Percentiles rank a stretch among this genome's conserved stretches.
These are phyloP conservation scores for Arthrocladium fulminans DNA, from an alignment of 2,329 filamentous ascomycete genomes.

Conservation along the genomic window DNA sequence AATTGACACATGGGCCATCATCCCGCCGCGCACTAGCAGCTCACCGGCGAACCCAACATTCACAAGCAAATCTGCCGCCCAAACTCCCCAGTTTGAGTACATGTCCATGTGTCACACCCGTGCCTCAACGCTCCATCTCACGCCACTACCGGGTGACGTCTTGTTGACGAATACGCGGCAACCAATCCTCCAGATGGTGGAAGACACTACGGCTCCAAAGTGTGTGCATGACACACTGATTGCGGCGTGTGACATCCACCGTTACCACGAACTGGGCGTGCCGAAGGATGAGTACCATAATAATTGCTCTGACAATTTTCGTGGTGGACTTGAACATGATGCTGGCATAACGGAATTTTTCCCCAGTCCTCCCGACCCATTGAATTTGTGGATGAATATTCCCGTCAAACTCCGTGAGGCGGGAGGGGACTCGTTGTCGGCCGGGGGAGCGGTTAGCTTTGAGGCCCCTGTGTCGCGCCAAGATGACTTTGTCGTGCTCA, in stretches of 20 bases:
- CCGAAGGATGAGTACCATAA: constrained; percentile 28
- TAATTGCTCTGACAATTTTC: constrained; percentile 35
- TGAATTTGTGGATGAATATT: constrained; percentile 41
- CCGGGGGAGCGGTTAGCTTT: constrained; percentile 27
- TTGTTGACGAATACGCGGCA: constrained; percentile 31
- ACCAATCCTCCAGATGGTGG: constrained; percentile 30
- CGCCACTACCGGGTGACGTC: constrained; percentile 26
- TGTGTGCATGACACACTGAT: constrained; percentile 34
- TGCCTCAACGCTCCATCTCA: constrained; percentile 26
- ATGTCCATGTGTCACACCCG: constrained; percentile 35
- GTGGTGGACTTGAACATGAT: constrained; percentile 25
- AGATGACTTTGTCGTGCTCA: constrained; percentile 30
- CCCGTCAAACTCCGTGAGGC: constrained; percentile 26
- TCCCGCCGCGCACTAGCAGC: constrained; percentile 19
- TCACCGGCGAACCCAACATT: not conserved
- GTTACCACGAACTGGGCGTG: constrained; percentile 32
- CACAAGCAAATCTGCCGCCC: not conserved
- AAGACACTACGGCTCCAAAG: constrained; percentile 30
- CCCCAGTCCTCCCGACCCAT: constrained; percentile 30
- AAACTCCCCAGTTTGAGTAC: constrained; percentile 9
- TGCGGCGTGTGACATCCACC: constrained; percentile 33
- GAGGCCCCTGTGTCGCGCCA: constrained; percentile 27
- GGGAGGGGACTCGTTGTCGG: not conserved
- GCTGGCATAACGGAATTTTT: constrained; percentile 23
- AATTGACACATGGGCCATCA: constrained; percentile 43